Evolutionary conservation across 805 yeast species (phyloP).

Genomic region (Metschnikowia lachancei): DNA sequence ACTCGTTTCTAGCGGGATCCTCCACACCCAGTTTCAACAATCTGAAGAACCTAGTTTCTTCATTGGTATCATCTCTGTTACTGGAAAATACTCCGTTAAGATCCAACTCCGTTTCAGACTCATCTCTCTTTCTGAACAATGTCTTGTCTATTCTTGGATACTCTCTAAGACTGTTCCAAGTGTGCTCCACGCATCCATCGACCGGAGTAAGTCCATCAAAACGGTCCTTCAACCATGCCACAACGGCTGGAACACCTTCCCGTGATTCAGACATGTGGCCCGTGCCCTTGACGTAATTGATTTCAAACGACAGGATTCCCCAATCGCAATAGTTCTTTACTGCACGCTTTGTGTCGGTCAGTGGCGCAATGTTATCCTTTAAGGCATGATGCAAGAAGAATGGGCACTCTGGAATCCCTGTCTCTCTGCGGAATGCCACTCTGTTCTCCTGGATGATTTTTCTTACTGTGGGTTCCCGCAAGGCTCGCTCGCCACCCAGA

Average conservation of each 20-base stretch:
- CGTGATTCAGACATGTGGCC: conserved; percentile 28
- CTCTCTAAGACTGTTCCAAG: not conserved
- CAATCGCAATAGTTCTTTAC: conserved; percentile 31
- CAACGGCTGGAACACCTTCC: conserved; percentile 16
- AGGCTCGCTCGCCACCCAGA: conserved; percentile 4
- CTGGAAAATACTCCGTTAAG: no score
- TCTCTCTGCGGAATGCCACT: conserved; percentile 5
- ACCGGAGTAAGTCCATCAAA: conserved; percentile 14
- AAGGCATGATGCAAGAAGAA: conserved; percentile 26
- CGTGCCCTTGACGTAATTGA: conserved; percentile 24
- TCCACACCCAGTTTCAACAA: no score
- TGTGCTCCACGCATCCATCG: conserved; percentile 9
- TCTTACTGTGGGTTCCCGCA: conserved; percentile 3
- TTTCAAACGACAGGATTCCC: conserved; percentile 30
- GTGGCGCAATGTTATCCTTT: conserved; percentile 26
- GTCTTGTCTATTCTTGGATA: conserved; percentile 1
- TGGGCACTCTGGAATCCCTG: conserved; percentile 25
- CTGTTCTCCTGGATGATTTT: conserved; percentile 7
- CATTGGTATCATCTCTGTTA: no score
- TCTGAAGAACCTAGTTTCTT: no score
- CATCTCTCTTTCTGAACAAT: not conserved
- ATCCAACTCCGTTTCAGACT: not conserved
- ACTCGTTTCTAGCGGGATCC: no score
- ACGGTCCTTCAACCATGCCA: conserved; percentile 16
- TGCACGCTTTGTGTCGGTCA: conserved; percentile 17